Evolutionary conservation across 192 early-diverging fungal species (phyloP), one percentile per base, ranked within the genome.

Genomic region (Entomortierella parvispora): DNA sequence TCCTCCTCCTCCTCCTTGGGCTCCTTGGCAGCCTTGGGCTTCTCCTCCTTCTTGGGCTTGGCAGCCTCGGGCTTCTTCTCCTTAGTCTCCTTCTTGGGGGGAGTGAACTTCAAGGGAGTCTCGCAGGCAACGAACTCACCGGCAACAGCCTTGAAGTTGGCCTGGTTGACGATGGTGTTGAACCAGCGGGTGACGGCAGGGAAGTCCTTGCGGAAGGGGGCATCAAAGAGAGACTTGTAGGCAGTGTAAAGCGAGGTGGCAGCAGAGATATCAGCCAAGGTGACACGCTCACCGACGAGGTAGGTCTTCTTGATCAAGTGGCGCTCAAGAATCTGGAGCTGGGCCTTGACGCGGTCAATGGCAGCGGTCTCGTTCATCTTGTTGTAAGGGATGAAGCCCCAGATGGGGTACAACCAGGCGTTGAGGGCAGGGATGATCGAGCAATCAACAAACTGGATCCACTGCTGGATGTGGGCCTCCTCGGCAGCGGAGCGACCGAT

Each of bases 101-200:
- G 60, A 52, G 57, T 64, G 50, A 57, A 82, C 53, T 61, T 72
- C 22, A 56, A n/a, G 60, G 89, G 84, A 82, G 85, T 71, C 57
- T 90, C 87, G 83, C 87, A 89, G 48, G 94, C 84, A 23, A 55
- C 50, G 49, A 93, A 82, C 4, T 90, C 89, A 76, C 92, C 95
- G 56, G 93, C 52, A 63, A 94, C 87, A 42, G 86, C 87, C 87
- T 92, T 92, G 90, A 97, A 94, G 81, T 91, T 75, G 45, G 90
- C 77, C 88, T 96, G 94, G 86, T 87, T 89, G 59, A 91, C 74
- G 60, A 91, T 81, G 80, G 96, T 98, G 79, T 81, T 84, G 90
- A 95, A 96, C 92, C 93, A 98, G 77, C 96, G 93, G 76, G 83
- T 95, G 58, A 98, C 83, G 84, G 96, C 95, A 80, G 90, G 91